phyloP scores from a whole-genome alignment of 129 eudicot species.

The Arctium lappa region DNA sequence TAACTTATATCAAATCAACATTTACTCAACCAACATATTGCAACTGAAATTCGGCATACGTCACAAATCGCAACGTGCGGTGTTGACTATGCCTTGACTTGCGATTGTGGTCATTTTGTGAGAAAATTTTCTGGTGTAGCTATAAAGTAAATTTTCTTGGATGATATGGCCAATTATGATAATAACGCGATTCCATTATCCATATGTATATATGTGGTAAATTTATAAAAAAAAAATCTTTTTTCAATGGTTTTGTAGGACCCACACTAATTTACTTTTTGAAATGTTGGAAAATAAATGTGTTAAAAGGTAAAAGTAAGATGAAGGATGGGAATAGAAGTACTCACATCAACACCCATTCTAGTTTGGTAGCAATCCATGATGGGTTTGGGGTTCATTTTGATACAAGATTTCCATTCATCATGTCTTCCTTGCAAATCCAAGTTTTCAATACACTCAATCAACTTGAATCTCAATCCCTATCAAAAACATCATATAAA shows the following conservation, averaged over 20 bases:
- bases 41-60: too few relatives aligned
- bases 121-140: too few relatives aligned
- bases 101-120: too few relatives aligned
- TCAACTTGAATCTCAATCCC: constrained; percentile 56
- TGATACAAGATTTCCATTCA: constrained; percentile 70
- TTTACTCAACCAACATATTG: too few relatives aligned
- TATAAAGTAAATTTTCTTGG: too few relatives aligned
- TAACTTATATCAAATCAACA: too few relatives aligned
- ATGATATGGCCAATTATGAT: too few relatives aligned
- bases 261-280: neutral
- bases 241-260: neutral
- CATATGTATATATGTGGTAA: neutral
- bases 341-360: constrained; percentile 56
- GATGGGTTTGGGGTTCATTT: constrained; percentile 46
- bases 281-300: neutral
- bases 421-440: constrained; percentile 51
- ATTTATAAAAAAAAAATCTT: neutral
- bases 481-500: constrained; percentile 24
- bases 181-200: too few relatives aligned
- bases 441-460: constrained; percentile 63
- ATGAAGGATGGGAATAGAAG: neutral
- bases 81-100: too few relatives aligned
- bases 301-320: neutral
- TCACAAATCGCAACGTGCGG: too few relatives aligned
- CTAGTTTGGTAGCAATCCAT: constrained; percentile 64